These are phyloP conservation scores for Fusarium lyarnte DNA, from an alignment of 2,329 filamentous ascomycete species.

Conservation along the genomic window DNA sequence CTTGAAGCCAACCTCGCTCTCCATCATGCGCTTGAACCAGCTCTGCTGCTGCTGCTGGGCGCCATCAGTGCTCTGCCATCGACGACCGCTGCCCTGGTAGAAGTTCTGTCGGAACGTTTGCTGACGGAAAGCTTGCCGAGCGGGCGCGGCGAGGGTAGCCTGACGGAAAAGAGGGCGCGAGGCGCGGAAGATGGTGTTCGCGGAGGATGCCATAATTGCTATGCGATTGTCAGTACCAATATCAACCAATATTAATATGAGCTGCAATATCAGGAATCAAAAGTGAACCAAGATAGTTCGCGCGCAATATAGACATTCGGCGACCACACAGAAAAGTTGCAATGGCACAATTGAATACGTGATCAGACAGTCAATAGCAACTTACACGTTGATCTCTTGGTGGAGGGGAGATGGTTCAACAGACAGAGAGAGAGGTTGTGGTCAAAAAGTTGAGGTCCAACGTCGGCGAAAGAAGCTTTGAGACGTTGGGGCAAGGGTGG, in stretches of 20 bases:
- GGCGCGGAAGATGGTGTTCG: conserved; percentile 62
- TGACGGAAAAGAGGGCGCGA: conserved; percentile 66
- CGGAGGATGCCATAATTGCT: conserved; percentile 56
- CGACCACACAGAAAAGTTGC: neutral
- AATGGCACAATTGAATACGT: neutral
- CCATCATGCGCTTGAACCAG: conserved; percentile 83
- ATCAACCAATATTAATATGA: conserved; percentile 1
- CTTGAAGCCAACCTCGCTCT: conserved; percentile 83
- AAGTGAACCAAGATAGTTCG: neutral
- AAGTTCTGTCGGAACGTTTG: conserved; percentile 55
- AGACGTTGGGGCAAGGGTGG: conserved; percentile 32
- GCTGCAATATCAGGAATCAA: neutral
- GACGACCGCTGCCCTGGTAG: conserved; percentile 52
- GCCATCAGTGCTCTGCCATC: conserved; percentile 76
- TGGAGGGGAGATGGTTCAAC: conserved; percentile 8
- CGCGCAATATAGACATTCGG: conserved; percentile 1
- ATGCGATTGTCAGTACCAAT: conserved; percentile 8
- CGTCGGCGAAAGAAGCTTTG: conserved; percentile 27
- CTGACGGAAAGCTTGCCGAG: conserved; percentile 64
- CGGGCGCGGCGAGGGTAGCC: conserved; percentile 61
- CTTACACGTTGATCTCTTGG: conserved; percentile 22
- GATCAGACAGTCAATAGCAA: neutral
- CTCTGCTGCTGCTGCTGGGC: conserved; percentile 53
- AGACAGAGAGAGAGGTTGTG: neutral
- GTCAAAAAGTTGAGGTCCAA: conserved; percentile 19